A percentile compares a stretch with the other conserved stretches of the same genome.
Evolutionary conservation across 805 yeast genomes (phyloP).

Genomic region (Teunomyces funiuensis): DNA sequence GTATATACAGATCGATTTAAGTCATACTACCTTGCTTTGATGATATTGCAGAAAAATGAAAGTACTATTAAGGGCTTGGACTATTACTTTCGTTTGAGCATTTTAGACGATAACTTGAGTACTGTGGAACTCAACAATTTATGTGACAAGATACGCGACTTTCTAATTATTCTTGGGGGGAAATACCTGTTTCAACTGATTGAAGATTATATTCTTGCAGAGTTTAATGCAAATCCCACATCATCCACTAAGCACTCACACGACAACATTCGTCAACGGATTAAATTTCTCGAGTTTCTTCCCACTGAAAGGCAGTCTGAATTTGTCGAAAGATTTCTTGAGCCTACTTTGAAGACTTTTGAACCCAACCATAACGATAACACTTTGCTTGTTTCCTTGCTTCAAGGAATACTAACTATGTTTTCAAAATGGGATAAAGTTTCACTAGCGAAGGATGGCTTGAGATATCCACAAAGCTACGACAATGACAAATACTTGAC

Average conservation of each 20-base stretch:
- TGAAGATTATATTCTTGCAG: constrained; percentile 13
- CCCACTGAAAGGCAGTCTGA: background rate
- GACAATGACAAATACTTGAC: constrained; percentile 10
- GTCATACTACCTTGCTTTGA: constrained; percentile 11
- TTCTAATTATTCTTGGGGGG: constrained; percentile 13
- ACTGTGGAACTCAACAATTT: constrained; percentile 13
- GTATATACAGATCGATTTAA: constrained; percentile 3
- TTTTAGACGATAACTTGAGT: constrained; percentile 17
- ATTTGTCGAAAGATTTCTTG: constrained; percentile 5
- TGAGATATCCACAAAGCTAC: constrained; percentile 5
- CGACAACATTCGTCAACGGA: constrained; percentile 2
- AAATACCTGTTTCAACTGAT: constrained; percentile 18
- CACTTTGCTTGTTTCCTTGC: constrained; percentile 1
- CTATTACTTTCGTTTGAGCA: constrained; percentile 16
- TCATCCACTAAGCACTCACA: background rate
- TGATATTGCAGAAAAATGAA: constrained; percentile 5
- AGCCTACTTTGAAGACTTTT: constrained; percentile 3
- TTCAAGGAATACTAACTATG: constrained; percentile 5
- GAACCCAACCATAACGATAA: background rate
- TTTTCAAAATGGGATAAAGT: constrained; percentile 9
- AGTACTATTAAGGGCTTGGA: constrained; percentile 14
- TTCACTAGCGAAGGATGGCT: background rate
- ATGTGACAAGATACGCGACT: constrained; percentile 10
- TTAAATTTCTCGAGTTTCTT: constrained; percentile 6
- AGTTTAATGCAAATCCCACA: constrained; percentile 1